Base-by-base conservation (phyloP, 2,329 filamentous ascomycete genomes). In the Verticillium isaacii region DNA sequence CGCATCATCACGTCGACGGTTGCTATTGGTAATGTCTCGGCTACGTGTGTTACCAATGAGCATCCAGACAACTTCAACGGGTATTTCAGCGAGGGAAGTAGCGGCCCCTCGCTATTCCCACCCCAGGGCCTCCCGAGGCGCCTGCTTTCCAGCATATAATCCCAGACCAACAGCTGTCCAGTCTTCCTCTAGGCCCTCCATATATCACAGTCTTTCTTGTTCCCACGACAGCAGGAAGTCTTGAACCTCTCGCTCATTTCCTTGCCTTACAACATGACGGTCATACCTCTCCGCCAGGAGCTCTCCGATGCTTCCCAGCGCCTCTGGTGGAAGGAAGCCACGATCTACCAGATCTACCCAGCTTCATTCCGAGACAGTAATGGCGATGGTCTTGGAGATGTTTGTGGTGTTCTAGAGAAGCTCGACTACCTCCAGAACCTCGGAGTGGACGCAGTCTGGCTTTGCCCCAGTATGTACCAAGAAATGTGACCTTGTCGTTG, bases 311-410 rank as follows among this genome's bases (percentile, higher is more conserved):
- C 45, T 36, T 61, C 64, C 36, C 61, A 61, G 7, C 70, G 70
- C 32, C 68, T 70, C 15, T 87, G 84, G 84, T 87, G 85, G 85
- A 86, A 86, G 66, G 83, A 87, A 69, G 80, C 78, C 57, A 78
- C 81, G 11, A 82, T 87, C 23, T 88, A 88, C 69, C 84, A 88
- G 65, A 81, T 88, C 64, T 88, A 87, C 68, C 83, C 84, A 2
- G 80, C 85, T 17, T 85, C 82, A 25, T 87, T 87, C 74, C 80
- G 84, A 64, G 84, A 86, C 69, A 81, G 80, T 50, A 85, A 81
- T 23, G 82, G 80, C 50, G 80, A 83, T 61, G 84, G 84, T 5
- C 72, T 80, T 55, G 84, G 84, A 41, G 84, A 86, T 63, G 71
- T 87, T 15, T 78, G 78, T 55, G 84, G 85, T 39, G 84, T 87